Percentiles rank a stretch among this genome's conserved stretches.
Evolutionary conservation across 108 stramenopile genomes (phyloP).

Genomic region (Schizochytrium sp.): DNA sequence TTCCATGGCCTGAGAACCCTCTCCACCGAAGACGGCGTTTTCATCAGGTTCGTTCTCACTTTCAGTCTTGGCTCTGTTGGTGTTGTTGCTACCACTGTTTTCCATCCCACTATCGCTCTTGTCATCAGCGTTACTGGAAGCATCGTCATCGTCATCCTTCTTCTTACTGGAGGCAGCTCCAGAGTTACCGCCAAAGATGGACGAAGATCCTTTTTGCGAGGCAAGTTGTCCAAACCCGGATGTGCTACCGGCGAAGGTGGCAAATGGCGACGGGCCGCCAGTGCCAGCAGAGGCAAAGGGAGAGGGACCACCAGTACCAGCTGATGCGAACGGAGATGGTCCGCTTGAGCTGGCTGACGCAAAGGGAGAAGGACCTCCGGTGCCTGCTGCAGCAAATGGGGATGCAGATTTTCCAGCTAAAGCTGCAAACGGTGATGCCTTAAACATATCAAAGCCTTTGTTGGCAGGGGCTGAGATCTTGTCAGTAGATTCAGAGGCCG

Average conservation of each 20-base stretch:
- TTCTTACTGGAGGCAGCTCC: background rate
- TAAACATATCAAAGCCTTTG: slow-evolving; percentile 35
- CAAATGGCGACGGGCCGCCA: slow-evolving; percentile 21
- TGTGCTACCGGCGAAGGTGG: slow-evolving; percentile 44
- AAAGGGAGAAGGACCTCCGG: slow-evolving; percentile 18
- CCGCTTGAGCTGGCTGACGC: background rate
- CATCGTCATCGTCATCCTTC: background rate
- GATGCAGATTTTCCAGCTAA: background rate
- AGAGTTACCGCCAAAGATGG: background rate
- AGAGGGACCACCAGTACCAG: background rate
- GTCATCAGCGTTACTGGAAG: background rate
- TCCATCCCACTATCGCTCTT: background rate
- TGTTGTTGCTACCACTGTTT: background rate
- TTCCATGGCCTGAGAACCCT: background rate
- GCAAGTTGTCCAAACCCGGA: slow-evolving; percentile 41
- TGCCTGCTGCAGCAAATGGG: background rate
- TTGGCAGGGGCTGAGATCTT: background rate
- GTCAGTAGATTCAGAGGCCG: background rate
- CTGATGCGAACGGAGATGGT: slow-evolving; percentile 1
- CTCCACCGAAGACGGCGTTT: background rate
- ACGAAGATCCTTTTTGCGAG: background rate
- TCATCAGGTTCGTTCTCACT: background rate
- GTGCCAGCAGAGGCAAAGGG: background rate
- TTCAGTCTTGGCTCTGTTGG: too few species aligned
- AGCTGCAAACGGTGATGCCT: slow-evolving; percentile 38